Conservation (phyloP, 371 early-diverging fungal species). For the Phascolomyces articulosus region DNA sequence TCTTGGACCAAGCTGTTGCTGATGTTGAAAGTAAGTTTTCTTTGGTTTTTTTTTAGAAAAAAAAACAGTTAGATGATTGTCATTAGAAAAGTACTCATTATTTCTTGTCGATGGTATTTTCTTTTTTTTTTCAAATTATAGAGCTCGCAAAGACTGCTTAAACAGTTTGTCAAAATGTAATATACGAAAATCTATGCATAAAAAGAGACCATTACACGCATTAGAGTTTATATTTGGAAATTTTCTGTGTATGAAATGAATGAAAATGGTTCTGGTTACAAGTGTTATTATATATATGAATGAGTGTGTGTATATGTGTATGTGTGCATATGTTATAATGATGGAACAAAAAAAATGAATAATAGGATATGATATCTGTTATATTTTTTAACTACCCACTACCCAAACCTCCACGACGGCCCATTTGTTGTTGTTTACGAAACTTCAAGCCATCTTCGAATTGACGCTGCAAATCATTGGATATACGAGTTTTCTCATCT, state of each 20-base stretch:
- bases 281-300: too few relatives aligned
- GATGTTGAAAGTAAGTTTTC: slow-evolving; percentile 56
- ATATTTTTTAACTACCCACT: slow-evolving; percentile 23
- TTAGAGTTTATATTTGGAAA: neutral
- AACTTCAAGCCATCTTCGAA: slow-evolving; percentile 50
- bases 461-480: slow-evolving; percentile 45
- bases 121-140: slow-evolving; percentile 4
- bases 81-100: too few relatives aligned
- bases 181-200: neutral
- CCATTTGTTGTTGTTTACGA: slow-evolving; percentile 47
- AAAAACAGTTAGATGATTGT: neutral
- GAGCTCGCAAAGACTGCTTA: slow-evolving; percentile 25
- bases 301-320: too few relatives aligned
- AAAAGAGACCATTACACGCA: neutral
- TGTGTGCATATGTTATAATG: neutral
- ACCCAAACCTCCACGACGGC: slow-evolving; percentile 54
- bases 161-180: slow-evolving; percentile 6
- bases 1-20: slow-evolving; percentile 58
- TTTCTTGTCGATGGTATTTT: too few relatives aligned
- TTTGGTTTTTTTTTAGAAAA: neutral
- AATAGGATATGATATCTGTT: neutral
- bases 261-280: too few relatives aligned
- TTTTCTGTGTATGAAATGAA: too few relatives aligned
- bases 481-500: slow-evolving; percentile 38
- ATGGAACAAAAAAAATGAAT: neutral